Conservation (phyloP, 1,139 yeast species). For the Geotrichum carabidarum region DNA sequence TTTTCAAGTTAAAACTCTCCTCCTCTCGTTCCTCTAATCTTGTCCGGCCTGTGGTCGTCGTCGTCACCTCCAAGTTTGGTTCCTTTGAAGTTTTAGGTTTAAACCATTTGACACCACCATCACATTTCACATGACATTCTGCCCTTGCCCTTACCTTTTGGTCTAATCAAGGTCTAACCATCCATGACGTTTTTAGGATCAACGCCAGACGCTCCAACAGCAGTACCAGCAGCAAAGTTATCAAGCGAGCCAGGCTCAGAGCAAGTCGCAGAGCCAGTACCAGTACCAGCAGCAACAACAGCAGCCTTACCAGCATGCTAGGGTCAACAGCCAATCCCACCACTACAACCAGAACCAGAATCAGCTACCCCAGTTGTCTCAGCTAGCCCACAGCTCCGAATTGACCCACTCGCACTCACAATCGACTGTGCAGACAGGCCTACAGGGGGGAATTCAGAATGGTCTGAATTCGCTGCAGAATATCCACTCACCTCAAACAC, state of each 20-base stretch:
- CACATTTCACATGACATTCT: not conserved
- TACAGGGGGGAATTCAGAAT: not conserved
- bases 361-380: constrained; percentile 5
- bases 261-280: not conserved
- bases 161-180: not conserved
- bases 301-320: not conserved
- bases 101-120: not conserved
- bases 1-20: not conserved
- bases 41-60: no score
- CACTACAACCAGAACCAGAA: constrained; percentile 4
- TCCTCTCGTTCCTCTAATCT: no score
- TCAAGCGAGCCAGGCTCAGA: not conserved
- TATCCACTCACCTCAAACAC: not conserved
- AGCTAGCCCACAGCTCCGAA: not conserved
- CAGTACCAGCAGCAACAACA: constrained; percentile 2
- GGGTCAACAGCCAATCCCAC: not conserved
- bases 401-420: not conserved
- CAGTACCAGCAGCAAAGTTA: not conserved
- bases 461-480: not conserved
- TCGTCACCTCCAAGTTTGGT: no score
- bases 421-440: not conserved
- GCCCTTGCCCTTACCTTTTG: not conserved
- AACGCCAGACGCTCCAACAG: constrained; percentile 4
- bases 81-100: not conserved
- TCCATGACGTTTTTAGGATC: not conserved